phyloP scores from a whole-genome alignment of 2,329 filamentous ascomycete species.

The Waltergamsia citrina region DNA sequence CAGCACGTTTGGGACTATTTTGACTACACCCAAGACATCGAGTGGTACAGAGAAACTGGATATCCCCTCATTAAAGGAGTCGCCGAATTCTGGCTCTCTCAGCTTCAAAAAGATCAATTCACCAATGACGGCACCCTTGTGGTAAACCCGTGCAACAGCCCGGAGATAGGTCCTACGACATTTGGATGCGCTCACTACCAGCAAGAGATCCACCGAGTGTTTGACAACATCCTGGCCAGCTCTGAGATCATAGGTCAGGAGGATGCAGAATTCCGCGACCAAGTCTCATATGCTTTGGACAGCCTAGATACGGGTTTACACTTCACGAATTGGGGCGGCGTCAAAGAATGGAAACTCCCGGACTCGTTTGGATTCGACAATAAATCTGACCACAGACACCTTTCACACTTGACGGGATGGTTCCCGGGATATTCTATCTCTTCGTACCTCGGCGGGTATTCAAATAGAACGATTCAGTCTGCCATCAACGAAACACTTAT shows the following conservation, averaged over 20 bases:
- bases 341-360: conserved; percentile 24
- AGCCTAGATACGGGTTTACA: conserved; percentile 20
- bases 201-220: conserved; percentile 35
- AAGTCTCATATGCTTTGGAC: conserved; percentile 21
- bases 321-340: conserved; percentile 16
- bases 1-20: conserved; percentile 49
- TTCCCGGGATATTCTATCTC: conserved; percentile 42
- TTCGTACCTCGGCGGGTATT: conserved; percentile 19
- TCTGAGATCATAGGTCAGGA: conserved; percentile 11
- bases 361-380: conserved; percentile 17
- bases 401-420: conserved; percentile 48
- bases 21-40: conserved; percentile 36
- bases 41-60: conserved; percentile 35
- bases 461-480: conserved; percentile 32
- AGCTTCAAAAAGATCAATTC: conserved; percentile 39
- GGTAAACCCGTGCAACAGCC: conserved; percentile 48
- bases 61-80: conserved; percentile 45
- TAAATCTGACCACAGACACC: conserved; percentile 22
- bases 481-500: conserved; percentile 35
- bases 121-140: conserved; percentile 41
- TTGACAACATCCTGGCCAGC: conserved; percentile 23
- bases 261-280: conserved; percentile 17
- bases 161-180: conserved; percentile 44
- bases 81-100: conserved; percentile 45
- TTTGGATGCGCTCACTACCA: conserved; percentile 46